Conservation (phyloP, 495 filamentous ascomycete species). For the Tuber magnatum region DNA sequence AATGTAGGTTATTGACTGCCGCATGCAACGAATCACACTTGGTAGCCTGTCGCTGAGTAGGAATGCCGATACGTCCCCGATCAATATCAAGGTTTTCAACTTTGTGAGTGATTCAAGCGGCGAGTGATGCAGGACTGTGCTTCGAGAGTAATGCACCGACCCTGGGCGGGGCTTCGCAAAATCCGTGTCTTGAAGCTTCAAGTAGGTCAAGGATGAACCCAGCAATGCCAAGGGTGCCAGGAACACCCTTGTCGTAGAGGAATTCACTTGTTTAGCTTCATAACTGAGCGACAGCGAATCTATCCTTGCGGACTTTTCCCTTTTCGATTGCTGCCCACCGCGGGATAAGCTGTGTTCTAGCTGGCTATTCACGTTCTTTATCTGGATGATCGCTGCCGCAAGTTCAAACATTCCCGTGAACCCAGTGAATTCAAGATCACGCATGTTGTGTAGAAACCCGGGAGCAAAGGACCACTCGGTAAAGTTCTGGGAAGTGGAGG, state of each 20-base stretch:
- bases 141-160: constrained; percentile 21
- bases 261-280: constrained; percentile 25
- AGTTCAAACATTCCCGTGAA: constrained; percentile 27
- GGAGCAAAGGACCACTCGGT: constrained; percentile 25
- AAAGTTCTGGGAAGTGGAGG: constrained; percentile 21
- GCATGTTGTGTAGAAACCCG: constrained; percentile 28
- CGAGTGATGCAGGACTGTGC: constrained; percentile 25
- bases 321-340: constrained; percentile 6
- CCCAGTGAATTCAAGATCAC: constrained; percentile 19
- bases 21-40: constrained; percentile 25
- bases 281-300: constrained; percentile 32
- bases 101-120: constrained; percentile 32
- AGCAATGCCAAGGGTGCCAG: constrained; percentile 24
- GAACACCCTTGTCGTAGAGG: not conserved
- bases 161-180: constrained; percentile 22
- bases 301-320: constrained; percentile 9
- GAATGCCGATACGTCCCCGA: constrained; percentile 34
- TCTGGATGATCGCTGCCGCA: constrained; percentile 22
- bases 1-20: constrained; percentile 21
- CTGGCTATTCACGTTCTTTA: constrained; percentile 16
- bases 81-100: constrained; percentile 26
- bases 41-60: constrained; percentile 29
- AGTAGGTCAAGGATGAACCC: constrained; percentile 23
- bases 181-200: constrained; percentile 33
- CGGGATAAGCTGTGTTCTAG: constrained; percentile 26